Percentiles rank a stretch among this genome's conserved stretches.
These are phyloP conservation scores for Mycena indigotica DNA, from an alignment of 768 basidiomycete genomes.

Conservation along the genomic window DNA sequence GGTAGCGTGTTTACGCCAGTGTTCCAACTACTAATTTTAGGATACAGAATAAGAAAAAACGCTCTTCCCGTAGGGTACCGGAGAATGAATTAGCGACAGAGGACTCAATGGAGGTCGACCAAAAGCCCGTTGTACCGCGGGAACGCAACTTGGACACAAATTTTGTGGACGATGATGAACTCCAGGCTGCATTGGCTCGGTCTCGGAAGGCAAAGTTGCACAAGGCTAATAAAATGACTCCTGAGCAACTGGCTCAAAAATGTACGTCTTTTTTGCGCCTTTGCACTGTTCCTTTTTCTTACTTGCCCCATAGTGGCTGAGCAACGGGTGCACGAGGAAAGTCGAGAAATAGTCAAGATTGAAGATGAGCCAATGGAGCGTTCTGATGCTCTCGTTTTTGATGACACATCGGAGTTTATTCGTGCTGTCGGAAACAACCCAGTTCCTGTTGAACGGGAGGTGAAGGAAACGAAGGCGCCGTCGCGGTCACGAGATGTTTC, in stretches of 20 bases:
- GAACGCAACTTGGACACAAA: slow-evolving; percentile 79
- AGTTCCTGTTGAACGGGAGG: slow-evolving; percentile 47
- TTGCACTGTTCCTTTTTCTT: slow-evolving; percentile 1
- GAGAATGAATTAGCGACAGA: slow-evolving; percentile 52
- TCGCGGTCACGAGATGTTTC: slow-evolving; percentile 53
- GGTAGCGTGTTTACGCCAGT: slow-evolving; percentile 19
- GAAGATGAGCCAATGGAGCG: slow-evolving; percentile 49
- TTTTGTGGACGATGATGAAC: slow-evolving; percentile 97
- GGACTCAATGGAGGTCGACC: slow-evolving; percentile 80
- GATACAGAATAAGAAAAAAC: slow-evolving; percentile 88
- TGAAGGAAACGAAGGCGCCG: slow-evolving; percentile 24
- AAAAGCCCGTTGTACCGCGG: slow-evolving; percentile 66
- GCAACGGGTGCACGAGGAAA: slow-evolving; percentile 50
- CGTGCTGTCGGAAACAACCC: slow-evolving; percentile 77
- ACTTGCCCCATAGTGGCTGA: slow-evolving; percentile 55
- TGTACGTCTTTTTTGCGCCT: slow-evolving; percentile 47
- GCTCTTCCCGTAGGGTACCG: slow-evolving; percentile 66
- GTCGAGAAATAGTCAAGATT: slow-evolving; percentile 44
- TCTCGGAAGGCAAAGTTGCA: slow-evolving; percentile 80
- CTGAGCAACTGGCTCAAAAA: slow-evolving; percentile 80
- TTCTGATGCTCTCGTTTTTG: slow-evolving; percentile 75
- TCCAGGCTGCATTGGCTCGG: slow-evolving; percentile 89
- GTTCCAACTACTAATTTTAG: slow-evolving; percentile 1
- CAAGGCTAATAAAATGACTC: slow-evolving; percentile 73
- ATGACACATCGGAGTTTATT: slow-evolving; percentile 97